These are phyloP conservation scores for Gliomastix tumulicola DNA, from an alignment of 2,329 filamentous ascomycete species.

Conservation along the genomic window DNA sequence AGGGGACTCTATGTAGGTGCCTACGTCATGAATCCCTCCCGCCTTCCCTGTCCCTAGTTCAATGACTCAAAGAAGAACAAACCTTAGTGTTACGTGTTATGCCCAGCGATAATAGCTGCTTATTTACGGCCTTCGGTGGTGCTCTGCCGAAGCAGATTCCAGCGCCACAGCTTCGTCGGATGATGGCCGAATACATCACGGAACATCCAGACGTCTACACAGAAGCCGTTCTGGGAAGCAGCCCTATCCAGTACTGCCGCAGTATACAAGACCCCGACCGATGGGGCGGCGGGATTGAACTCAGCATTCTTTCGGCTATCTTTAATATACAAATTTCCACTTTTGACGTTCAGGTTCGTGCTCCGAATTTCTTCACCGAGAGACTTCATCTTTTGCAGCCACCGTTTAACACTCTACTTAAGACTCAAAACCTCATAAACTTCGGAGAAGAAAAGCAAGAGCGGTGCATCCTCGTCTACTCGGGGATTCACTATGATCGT, in stretches of 20 bases:
- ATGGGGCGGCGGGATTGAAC: constrained; percentile 90
- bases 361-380: background rate
- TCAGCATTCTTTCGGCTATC: constrained; percentile 75
- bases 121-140: constrained; percentile 83
- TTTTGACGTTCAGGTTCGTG: constrained; percentile 61
- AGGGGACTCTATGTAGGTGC: constrained; percentile 41
- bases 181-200: constrained; percentile 75
- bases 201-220: constrained; percentile 65
- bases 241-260: constrained; percentile 68
- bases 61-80: too few relatives aligned
- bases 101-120: constrained; percentile 93
- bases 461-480: constrained; percentile 79
- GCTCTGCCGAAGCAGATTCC: constrained; percentile 56
- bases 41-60: too few relatives aligned
- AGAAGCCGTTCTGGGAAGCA: constrained; percentile 67
- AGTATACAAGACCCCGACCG: constrained; percentile 75
- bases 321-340: constrained; percentile 83
- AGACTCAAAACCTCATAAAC: constrained; percentile 33
- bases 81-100: constrained; percentile 85
- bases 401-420: constrained; percentile 1
- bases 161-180: constrained; percentile 56
- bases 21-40: too few relatives aligned
- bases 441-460: constrained; percentile 70
- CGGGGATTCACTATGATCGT: constrained; percentile 89
- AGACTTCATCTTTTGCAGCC: background rate